Evolutionary conservation across 2,329 filamentous ascomycete genomes (phyloP).

Genomic region (Monosporascus sp.): DNA sequence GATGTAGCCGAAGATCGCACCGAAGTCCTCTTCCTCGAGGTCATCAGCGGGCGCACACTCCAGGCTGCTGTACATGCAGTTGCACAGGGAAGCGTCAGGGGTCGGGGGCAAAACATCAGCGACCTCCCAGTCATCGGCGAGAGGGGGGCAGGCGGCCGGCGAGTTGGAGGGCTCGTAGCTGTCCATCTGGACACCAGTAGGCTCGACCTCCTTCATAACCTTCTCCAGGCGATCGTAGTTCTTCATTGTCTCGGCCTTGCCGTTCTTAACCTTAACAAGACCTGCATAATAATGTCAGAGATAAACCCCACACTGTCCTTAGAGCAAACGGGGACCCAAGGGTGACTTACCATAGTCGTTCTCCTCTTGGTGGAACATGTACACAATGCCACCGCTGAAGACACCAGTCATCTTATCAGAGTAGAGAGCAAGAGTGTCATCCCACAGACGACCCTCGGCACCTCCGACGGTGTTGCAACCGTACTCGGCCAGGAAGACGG

Average conservation of each 20-base stretch:
- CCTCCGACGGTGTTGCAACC: conserved; percentile 60
- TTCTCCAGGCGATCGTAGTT: conserved; percentile 62
- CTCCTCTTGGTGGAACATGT: conserved; percentile 75
- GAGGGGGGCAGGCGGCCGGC: conserved; percentile 56
- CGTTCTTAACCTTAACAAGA: conserved; percentile 51
- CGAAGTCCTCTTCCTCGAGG: conserved; percentile 48
- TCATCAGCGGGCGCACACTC: conserved; percentile 53
- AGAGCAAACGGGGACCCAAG: neutral
- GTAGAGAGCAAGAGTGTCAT: conserved; percentile 64
- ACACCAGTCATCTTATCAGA: conserved; percentile 63
- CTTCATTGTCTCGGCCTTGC: conserved; percentile 47
- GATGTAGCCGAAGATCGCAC: conserved; percentile 35
- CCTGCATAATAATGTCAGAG: conserved; percentile 6
- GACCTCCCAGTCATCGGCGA: conserved; percentile 51
- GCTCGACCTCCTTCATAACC: conserved; percentile 56
- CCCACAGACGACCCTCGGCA: conserved; percentile 59
- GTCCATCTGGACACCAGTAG: conserved; percentile 52
- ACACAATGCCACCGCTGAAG: conserved; percentile 77
- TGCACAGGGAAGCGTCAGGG: conserved; percentile 63
- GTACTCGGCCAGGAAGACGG: conserved; percentile 79
- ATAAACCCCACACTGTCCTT: no score
- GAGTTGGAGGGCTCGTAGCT: conserved; percentile 62
- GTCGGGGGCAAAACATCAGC: conserved; percentile 64
- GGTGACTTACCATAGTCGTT: conserved; percentile 58
- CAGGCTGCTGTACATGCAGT: conserved; percentile 65